Percentiles rank a stretch among this genome's conserved stretches.
phyloP scores from a whole-genome alignment of 371 early-diverging fungal species.

The Lichtheimia hyalospora region DNA sequence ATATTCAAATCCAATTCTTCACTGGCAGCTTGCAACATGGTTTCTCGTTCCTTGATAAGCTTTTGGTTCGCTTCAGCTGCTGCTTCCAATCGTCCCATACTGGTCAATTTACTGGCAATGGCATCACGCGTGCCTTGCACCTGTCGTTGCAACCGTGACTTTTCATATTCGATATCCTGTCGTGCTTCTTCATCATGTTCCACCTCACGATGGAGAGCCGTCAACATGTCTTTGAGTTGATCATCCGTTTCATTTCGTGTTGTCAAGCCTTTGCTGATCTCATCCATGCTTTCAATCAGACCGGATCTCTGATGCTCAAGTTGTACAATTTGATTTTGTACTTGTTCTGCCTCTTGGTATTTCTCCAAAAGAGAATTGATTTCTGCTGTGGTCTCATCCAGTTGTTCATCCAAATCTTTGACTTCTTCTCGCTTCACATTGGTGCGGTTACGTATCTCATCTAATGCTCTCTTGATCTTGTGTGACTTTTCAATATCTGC shows the following conservation, averaged over 20 bases:
- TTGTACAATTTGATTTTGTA: slow-evolving; percentile 31
- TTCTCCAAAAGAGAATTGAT: slow-evolving; percentile 38
- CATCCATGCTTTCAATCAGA: slow-evolving; percentile 36
- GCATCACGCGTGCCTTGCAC: slow-evolving; percentile 11
- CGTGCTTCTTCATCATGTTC: slow-evolving; percentile 14
- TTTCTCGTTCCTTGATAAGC: slow-evolving; percentile 23
- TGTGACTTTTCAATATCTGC: slow-evolving; percentile 76
- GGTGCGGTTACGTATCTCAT: slow-evolving; percentile 32
- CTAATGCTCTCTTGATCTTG: slow-evolving; percentile 43
- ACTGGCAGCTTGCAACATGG: slow-evolving; percentile 13
- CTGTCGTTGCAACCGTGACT: slow-evolving; percentile 14
- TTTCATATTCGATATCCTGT: slow-evolving; percentile 12
- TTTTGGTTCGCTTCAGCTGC: slow-evolving; percentile 24
- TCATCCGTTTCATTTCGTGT: slow-evolving; percentile 54
- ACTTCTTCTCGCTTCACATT: slow-evolving; percentile 37
- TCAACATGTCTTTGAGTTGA: slow-evolving; percentile 49
- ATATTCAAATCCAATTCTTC: slow-evolving; percentile 4
- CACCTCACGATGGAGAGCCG: slow-evolving; percentile 7
- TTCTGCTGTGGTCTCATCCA: slow-evolving; percentile 33
- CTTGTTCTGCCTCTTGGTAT: slow-evolving; percentile 32
- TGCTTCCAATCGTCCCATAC: slow-evolving; percentile 25
- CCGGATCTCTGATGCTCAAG: slow-evolving; percentile 38
- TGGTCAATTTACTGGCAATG: slow-evolving; percentile 19
- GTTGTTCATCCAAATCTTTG: slow-evolving; percentile 42
- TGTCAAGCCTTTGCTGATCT: slow-evolving; percentile 47